A percentile compares a stretch with the other conserved stretches of the same genome.
Conservation (phyloP, 495 filamentous ascomycete species). For the Arthonia radiata region DNA sequence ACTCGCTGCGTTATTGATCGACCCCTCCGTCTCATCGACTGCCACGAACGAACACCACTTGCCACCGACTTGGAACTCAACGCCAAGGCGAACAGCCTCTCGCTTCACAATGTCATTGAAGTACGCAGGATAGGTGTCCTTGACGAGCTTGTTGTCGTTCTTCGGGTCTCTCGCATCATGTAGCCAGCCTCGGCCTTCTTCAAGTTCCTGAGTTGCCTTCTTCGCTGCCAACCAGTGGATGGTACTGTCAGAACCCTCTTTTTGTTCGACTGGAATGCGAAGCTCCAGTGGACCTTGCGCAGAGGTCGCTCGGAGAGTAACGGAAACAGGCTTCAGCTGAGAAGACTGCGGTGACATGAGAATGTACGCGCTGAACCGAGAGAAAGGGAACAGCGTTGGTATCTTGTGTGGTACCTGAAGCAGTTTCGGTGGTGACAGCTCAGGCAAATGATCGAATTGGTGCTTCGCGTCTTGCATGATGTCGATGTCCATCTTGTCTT, state of each 20-base stretch:
- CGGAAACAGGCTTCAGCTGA: slow-evolving; percentile 23
- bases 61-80: slow-evolving; percentile 36
- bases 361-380: slow-evolving; percentile 34
- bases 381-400: slow-evolving; percentile 38
- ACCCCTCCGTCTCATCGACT: slow-evolving; percentile 16
- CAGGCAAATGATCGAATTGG: slow-evolving; percentile 22
- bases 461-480: slow-evolving; percentile 12
- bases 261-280: slow-evolving; percentile 31
- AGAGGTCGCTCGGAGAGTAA: slow-evolving; percentile 30
- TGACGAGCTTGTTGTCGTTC: slow-evolving; percentile 19
- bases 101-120: slow-evolving; percentile 29
- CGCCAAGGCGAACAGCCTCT: slow-evolving; percentile 37
- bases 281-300: slow-evolving; percentile 29
- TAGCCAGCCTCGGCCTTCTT: slow-evolving; percentile 44
- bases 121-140: slow-evolving; percentile 19
- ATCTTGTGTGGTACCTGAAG: slow-evolving; percentile 37
- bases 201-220: slow-evolving; percentile 40
- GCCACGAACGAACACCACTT: slow-evolving; percentile 53
- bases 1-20: neutral
- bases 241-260: slow-evolving; percentile 23
- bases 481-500: slow-evolving; percentile 16
- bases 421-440: slow-evolving; percentile 23
- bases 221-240: slow-evolving; percentile 46
- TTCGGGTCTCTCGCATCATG: slow-evolving; percentile 22
- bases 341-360: slow-evolving; percentile 25